These are phyloP conservation scores for Singerocomus rubriflavus DNA, from an alignment of 1,284 basidiomycete genomes.

Conservation along the genomic window DNA sequence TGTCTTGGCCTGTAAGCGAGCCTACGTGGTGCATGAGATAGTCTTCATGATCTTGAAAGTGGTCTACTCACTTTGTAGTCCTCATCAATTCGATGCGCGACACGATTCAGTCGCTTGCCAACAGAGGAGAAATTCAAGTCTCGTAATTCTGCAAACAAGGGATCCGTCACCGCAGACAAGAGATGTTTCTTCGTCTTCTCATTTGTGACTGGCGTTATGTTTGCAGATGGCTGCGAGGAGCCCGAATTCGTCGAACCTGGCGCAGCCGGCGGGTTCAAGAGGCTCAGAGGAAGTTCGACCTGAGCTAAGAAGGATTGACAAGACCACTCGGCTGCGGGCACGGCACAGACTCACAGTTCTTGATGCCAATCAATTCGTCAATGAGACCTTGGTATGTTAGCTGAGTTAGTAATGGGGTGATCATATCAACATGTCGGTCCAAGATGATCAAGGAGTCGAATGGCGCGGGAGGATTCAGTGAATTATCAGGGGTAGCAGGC, in stretches of 20 bases:
- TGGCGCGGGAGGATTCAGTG: conserved; percentile 45
- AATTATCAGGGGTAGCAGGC: conserved; percentile 26
- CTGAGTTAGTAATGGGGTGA: conserved; percentile 94
- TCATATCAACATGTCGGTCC: conserved; percentile 93
- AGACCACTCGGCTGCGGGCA: conserved; percentile 1
- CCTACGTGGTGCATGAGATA: conserved; percentile 38
- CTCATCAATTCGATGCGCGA: conserved; percentile 84
- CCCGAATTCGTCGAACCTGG: conserved; percentile 38
- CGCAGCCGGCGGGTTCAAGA: conserved; percentile 57
- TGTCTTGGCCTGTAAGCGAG: conserved; percentile 80
- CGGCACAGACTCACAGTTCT: conserved; percentile 63
- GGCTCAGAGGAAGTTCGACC: conserved; percentile 82
- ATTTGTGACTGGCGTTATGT: conserved; percentile 53
- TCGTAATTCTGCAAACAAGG: conserved; percentile 80
- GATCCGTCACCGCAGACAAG: conserved; percentile 73
- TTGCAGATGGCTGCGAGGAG: conserved; percentile 41
- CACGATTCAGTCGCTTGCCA: conserved; percentile 77
- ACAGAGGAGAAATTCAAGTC: conserved; percentile 96
- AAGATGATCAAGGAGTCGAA: conserved; percentile 89
- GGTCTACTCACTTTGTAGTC: conserved; percentile 74
- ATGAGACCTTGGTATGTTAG: conserved; percentile 96
- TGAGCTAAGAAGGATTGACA: conserved; percentile 57
- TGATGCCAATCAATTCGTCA: conserved; percentile 92
- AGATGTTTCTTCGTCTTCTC: conserved; percentile 88
- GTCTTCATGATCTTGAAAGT: conserved; percentile 16